phyloP scores from a whole-genome alignment of 306 rosid genomes.

The Dryas alaskensis region DNA sequence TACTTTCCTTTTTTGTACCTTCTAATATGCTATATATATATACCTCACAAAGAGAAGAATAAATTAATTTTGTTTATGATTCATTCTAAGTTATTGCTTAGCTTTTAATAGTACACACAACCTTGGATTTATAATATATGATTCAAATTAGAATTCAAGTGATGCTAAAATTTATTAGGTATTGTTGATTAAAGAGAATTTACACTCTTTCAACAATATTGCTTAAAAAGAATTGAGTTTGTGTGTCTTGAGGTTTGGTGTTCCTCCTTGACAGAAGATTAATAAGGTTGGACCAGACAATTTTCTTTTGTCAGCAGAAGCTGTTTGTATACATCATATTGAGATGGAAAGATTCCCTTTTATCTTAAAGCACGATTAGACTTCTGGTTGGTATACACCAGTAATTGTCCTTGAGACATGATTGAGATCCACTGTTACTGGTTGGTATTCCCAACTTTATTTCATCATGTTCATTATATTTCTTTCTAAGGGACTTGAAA shows the following conservation, averaged over 20 bases:
- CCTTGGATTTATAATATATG: too few relatives aligned
- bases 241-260: not conserved
- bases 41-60: too few relatives aligned
- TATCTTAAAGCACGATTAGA: conserved; percentile 1
- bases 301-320: conserved; percentile 9
- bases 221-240: not conserved
- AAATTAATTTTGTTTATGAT: too few relatives aligned
- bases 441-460: not conserved
- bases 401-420: not conserved
- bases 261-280: conserved; percentile 1
- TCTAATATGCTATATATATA: too few relatives aligned
- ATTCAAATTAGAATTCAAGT: too few relatives aligned
- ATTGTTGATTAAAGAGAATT: not conserved
- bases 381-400: conserved; percentile 10
- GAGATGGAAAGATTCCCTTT: conserved; percentile 12
- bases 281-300: not conserved
- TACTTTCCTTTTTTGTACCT: too few relatives aligned
- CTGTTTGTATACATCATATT: conserved; percentile 5
- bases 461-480: not conserved
- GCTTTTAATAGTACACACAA: too few relatives aligned
- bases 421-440: not conserved
- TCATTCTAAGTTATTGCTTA: too few relatives aligned
- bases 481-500: not conserved
- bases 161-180: too few relatives aligned
- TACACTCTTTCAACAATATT: not conserved